phyloP scores from a whole-genome alignment of 805 yeast species.

The Pichia nakasei region DNA sequence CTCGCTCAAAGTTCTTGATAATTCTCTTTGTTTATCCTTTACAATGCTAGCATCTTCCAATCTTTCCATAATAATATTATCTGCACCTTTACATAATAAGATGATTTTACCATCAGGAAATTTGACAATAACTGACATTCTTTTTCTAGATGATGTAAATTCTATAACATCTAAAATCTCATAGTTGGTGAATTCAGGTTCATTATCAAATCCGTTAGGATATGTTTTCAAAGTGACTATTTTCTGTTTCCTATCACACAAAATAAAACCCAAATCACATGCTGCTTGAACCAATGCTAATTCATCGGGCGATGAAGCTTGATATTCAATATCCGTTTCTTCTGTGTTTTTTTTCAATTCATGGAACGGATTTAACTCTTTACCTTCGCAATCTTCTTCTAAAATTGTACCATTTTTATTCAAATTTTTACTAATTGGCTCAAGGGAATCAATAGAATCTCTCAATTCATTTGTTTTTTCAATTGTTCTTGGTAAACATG shows the following conservation, averaged over 20 bases:
- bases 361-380: constrained; percentile 6
- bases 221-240: constrained; percentile 62
- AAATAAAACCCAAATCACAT: constrained; percentile 87
- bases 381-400: neutral
- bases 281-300: constrained; percentile 91
- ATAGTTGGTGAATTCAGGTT: constrained; percentile 59
- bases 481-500: constrained; percentile 63
- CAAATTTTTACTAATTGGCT: constrained; percentile 6
- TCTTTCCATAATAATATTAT: constrained; percentile 74
- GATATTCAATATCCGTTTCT: constrained; percentile 60
- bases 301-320: constrained; percentile 96
- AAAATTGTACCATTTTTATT: neutral
- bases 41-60: constrained; percentile 55
- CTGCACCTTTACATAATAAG: constrained; percentile 92
- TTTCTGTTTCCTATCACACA: constrained; percentile 56
- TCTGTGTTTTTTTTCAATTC: constrained; percentile 15
- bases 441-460: constrained; percentile 17
- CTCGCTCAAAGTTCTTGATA: constrained; percentile 44
- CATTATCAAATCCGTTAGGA: constrained; percentile 69
- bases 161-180: constrained; percentile 75
- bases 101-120: constrained; percentile 72
- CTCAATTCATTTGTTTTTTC: constrained; percentile 12
- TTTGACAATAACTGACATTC: constrained; percentile 83
- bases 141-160: constrained; percentile 77
- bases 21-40: constrained; percentile 51